These are phyloP conservation scores for Flaveria sonorensis DNA, from an alignment of 129 eudicot species.

Conservation along the genomic window DNA sequence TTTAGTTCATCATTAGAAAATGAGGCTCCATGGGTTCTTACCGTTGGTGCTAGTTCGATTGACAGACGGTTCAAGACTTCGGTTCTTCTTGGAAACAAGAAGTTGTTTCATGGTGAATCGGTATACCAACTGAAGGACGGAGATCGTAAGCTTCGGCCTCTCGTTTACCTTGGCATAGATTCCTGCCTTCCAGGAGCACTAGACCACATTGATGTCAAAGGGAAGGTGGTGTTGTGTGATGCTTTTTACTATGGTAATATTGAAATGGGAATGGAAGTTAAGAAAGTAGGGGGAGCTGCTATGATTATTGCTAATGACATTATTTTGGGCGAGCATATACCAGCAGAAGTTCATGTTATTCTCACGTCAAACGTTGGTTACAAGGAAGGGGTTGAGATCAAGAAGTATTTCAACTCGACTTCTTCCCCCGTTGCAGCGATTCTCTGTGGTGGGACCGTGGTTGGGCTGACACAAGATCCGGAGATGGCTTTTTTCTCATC, in stretches of 20 bases:
- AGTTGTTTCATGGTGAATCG: conserved; percentile 46
- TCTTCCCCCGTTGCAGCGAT: conserved; percentile 48
- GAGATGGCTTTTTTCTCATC: conserved; percentile 54
- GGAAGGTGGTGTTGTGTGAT: conserved; percentile 26
- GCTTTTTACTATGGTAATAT: background rate
- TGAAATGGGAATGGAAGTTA: conserved; percentile 42
- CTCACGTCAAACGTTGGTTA: conserved; percentile 50
- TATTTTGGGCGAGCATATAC: conserved; percentile 25
- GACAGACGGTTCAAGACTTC: conserved; percentile 46
- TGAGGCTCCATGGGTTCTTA: conserved; percentile 66
- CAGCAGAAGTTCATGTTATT: conserved; percentile 45
- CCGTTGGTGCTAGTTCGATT: conserved; percentile 63
- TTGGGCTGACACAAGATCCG: conserved; percentile 37
- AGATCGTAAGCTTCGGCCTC: conserved; percentile 37
- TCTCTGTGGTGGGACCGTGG: conserved; percentile 43
- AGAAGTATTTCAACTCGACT: conserved; percentile 44
- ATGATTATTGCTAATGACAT: conserved; percentile 47
- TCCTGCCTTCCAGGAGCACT: conserved; percentile 37
- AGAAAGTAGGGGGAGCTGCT: conserved; percentile 60
- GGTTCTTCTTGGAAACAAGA: conserved; percentile 44
- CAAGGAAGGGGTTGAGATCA: conserved; percentile 33
- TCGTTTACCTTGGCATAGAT: conserved; percentile 42
- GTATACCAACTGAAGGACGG: conserved; percentile 47
- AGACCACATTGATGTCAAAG: conserved; percentile 27
- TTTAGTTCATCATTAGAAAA: conserved; percentile 26